A percentile compares a stretch with the other conserved stretches of the same genome.
Evolutionary conservation across 306 rosid genomes (phyloP).

Genomic region (Comarum palustre): DNA sequence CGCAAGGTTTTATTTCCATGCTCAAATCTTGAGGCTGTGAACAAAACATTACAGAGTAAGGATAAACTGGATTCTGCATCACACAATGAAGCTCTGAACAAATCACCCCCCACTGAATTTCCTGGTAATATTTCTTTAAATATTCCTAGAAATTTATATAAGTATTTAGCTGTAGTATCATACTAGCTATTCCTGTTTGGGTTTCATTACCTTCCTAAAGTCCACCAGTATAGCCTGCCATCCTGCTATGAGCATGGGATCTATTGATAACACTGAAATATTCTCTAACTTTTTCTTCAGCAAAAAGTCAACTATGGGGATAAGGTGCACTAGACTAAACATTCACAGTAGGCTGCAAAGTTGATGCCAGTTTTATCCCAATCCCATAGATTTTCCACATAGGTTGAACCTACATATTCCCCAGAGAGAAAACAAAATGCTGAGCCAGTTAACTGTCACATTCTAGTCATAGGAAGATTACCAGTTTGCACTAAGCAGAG

Average conservation of each 20-base stretch:
- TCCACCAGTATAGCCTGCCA: not conserved
- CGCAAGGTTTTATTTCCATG: constrained; percentile 17
- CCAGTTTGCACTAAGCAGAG: not conserved
- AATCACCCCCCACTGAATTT: constrained; percentile 29
- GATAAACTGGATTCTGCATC: constrained; percentile 18
- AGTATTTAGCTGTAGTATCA: not conserved
- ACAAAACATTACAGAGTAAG: constrained; percentile 1
- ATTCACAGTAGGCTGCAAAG: not conserved
- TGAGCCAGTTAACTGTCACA: not conserved
- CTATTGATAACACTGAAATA: not conserved
- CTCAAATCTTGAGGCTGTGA: constrained; percentile 23
- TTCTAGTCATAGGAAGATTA: not conserved
- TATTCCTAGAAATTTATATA: not conserved
- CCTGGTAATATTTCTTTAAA: constrained; percentile 19
- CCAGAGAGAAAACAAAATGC: not conserved
- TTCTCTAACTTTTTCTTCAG: not conserved
- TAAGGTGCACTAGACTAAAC: not conserved
- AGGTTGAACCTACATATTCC: not conserved
- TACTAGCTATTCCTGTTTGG: not conserved
- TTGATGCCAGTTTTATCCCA: not conserved
- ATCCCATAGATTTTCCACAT: not conserved
- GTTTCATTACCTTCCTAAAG: not conserved
- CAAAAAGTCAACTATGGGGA: not conserved
- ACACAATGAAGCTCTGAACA: constrained; percentile 24
- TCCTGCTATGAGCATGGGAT: not conserved